Conservation (phyloP, 2,329 filamentous ascomycete species). For the Penicillium sp. region DNA sequence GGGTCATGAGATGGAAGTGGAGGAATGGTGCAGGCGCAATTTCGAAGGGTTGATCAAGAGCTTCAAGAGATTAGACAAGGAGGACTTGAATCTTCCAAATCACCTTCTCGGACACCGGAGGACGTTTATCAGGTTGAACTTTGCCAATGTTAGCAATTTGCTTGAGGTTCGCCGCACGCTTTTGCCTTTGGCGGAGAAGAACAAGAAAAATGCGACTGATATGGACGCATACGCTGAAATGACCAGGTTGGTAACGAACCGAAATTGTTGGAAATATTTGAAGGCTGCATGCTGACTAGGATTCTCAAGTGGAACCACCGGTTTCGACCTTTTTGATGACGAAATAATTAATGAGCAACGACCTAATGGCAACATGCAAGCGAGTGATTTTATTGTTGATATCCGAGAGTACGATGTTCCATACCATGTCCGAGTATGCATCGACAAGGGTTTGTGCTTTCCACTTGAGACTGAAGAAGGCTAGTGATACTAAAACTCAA, state of each 20-base stretch:
- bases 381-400: slow-evolving; percentile 96
- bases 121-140: slow-evolving; percentile 82
- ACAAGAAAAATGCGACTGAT: slow-evolving; percentile 91
- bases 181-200: slow-evolving; percentile 90
- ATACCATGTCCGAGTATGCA: slow-evolving; percentile 98
- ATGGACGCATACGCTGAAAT: slow-evolving; percentile 99
- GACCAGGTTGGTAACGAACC: slow-evolving; percentile 60
- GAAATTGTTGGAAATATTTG: not conserved
- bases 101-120: slow-evolving; percentile 88
- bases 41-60: slow-evolving; percentile 81
- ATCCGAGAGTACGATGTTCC: slow-evolving; percentile 99
- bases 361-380: slow-evolving; percentile 77
- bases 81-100: slow-evolving; percentile 93
- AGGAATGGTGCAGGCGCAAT: slow-evolving; percentile 84
- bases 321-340: slow-evolving; percentile 93
- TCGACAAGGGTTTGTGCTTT: slow-evolving; percentile 70
- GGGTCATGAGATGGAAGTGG: slow-evolving; percentile 86
- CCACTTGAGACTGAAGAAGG: not conserved
- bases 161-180: slow-evolving; percentile 81
- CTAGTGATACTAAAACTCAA: slow-evolving; percentile 23
- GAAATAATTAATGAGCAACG: slow-evolving; percentile 81
- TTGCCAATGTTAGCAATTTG: slow-evolving; percentile 83
- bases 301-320: slow-evolving; percentile 65
- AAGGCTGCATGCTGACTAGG: slow-evolving; percentile 18
- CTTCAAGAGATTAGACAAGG: slow-evolving; percentile 78